These are phyloP conservation scores for Osmanthus fragrans DNA, from an alignment of 257 asterid species.

Conservation along the genomic window DNA sequence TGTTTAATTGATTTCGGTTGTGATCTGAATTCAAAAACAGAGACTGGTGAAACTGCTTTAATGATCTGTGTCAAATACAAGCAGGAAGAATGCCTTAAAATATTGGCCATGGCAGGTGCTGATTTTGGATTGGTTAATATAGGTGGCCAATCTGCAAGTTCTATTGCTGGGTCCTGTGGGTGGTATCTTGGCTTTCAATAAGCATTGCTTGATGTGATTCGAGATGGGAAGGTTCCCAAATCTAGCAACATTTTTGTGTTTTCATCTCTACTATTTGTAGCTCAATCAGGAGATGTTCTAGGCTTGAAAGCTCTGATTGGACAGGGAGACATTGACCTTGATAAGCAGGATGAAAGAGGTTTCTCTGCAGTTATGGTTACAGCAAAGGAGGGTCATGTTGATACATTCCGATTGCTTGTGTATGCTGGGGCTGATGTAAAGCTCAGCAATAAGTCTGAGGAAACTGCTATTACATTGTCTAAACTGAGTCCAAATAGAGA, in stretches of 20 bases:
- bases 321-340: conserved; percentile 39
- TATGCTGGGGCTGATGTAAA: conserved; percentile 75
- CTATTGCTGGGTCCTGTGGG: conserved; percentile 42
- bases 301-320: conserved; percentile 48
- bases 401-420: conserved; percentile 70
- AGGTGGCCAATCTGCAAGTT: conserved; percentile 50
- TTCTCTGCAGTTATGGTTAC: conserved; percentile 77
- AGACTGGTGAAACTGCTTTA: conserved; percentile 57
- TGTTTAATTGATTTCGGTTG: conserved; percentile 57
- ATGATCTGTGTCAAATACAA: conserved; percentile 53
- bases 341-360: conserved; percentile 64
- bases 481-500: conserved; percentile 47
- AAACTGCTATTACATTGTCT: conserved; percentile 58
- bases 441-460: conserved; percentile 56
- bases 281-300: conserved; percentile 59
- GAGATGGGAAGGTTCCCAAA: conserved; percentile 42
- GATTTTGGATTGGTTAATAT: conserved; percentile 61
- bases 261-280: conserved; percentile 63
- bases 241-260: conserved; percentile 52
- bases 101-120: conserved; percentile 64
- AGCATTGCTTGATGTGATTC: conserved; percentile 47
- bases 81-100: conserved; percentile 55
- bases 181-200: conserved; percentile 58
- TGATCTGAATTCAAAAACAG: conserved; percentile 52
- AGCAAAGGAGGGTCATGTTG: conserved; percentile 69